phyloP scores from a whole-genome alignment of 192 early-diverging fungal species.

The Backusella mclennaniae region DNA sequence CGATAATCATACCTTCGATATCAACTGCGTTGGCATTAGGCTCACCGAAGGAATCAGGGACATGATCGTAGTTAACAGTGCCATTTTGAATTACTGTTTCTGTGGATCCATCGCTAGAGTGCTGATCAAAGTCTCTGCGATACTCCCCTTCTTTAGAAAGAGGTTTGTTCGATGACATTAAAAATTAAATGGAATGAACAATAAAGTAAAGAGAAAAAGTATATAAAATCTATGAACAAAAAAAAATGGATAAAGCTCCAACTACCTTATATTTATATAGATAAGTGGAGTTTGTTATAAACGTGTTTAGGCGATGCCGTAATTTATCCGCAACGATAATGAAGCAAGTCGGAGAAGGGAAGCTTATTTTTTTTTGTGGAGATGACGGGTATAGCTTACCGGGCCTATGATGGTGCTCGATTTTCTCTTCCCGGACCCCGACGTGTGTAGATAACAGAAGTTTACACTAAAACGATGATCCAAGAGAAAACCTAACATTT shows the following conservation, averaged over 20 bases:
- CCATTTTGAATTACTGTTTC: background rate
- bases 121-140: constrained; percentile 6
- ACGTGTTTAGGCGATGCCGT: constrained; percentile 11
- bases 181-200: background rate
- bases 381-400: background rate
- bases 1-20: constrained; percentile 21
- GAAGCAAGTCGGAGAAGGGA: background rate
- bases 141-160: background rate
- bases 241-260: background rate
- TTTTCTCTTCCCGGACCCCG: background rate
- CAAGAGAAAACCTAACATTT: background rate
- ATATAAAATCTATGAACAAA: background rate
- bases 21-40: constrained; percentile 27
- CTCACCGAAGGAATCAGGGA: constrained; percentile 21
- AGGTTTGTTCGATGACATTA: constrained; percentile 1
- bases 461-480: background rate
- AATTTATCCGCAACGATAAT: constrained; percentile 1
- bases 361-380: constrained; percentile 4
- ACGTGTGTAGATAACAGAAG: background rate
- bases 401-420: background rate
- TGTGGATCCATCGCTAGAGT: constrained; percentile 9
- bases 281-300: constrained; percentile 5
- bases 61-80: background rate
- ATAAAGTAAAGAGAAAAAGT: background rate
- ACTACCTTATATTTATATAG: constrained; percentile 6